Conservation (phyloP, 1,139 yeast species). For the Debaryomyces sp. region DNA sequence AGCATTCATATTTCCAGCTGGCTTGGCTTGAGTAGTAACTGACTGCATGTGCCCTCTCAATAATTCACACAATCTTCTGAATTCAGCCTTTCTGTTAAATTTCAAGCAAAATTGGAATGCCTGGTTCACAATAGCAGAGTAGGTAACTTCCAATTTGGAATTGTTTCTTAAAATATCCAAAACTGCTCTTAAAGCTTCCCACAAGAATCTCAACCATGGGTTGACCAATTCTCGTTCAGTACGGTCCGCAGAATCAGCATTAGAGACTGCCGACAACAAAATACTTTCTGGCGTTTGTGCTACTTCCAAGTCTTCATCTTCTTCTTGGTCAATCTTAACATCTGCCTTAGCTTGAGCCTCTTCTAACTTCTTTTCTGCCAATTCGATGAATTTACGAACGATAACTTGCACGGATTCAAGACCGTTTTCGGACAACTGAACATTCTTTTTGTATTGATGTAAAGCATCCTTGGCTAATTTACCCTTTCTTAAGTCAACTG, state of each 20-base stretch:
- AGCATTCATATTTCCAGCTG: slow-evolving; percentile 49
- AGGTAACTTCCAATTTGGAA: slow-evolving; percentile 84
- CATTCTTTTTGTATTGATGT: slow-evolving; percentile 91
- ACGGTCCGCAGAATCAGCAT: slow-evolving; percentile 88
- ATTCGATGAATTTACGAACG: slow-evolving; percentile 70
- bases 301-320: slow-evolving; percentile 74
- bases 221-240: slow-evolving; percentile 94
- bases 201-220: slow-evolving; percentile 93
- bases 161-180: slow-evolving; percentile 92
- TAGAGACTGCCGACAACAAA: slow-evolving; percentile 85
- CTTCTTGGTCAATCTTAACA: slow-evolving; percentile 65
- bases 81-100: slow-evolving; percentile 88
- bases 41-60: slow-evolving; percentile 88
- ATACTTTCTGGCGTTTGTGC: slow-evolving; percentile 89
- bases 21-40: slow-evolving; percentile 61
- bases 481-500: slow-evolving; percentile 84
- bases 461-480: slow-evolving; percentile 93
- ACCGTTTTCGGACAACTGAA: slow-evolving; percentile 76
- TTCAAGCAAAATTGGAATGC: slow-evolving; percentile 89
- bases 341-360: slow-evolving; percentile 83
- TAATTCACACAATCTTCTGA: slow-evolving; percentile 90
- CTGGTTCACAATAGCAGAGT: slow-evolving; percentile 80
- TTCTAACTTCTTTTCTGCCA: slow-evolving; percentile 71
- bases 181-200: slow-evolving; percentile 95
- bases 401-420: slow-evolving; percentile 79